Evolutionary conservation across 2,329 filamentous ascomycete species (phyloP), one percentile per base, ranked within the genome.

Genomic region (Paracamarosporium sp.): DNA sequence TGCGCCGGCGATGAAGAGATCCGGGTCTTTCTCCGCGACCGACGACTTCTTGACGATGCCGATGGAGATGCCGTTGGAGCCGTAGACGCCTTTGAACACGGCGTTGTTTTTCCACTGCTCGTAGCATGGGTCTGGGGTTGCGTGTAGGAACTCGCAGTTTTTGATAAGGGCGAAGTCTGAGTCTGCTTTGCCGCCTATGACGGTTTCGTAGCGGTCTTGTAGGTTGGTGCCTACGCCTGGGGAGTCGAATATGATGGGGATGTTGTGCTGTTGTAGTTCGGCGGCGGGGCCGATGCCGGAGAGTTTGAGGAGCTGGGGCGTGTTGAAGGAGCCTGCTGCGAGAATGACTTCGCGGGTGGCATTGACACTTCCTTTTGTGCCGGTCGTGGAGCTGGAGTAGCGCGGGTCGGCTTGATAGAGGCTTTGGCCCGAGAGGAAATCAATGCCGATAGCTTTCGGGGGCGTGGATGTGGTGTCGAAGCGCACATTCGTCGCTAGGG

Each of bases 141-240:
- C 64, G 28, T 65, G 51, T 24, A 69, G 62, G 65, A 79, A 78
- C 4, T 72, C 79, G 74, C 82, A 73, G 68, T 73, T 66, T 66
- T 78, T 76, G 36, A 76, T 60, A 1, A 70, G 50, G 20, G 65
- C 41, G 25, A 72, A 72, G 58, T 79, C 75, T 48, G 64, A 71
- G 33, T 38, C 35, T 13, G 47, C n/a, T 38, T 40, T 38, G n/a
- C 47, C 35, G n/a, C 47, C 47, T 38, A 51, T 51, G 31, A 31
- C 48, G 3, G 48, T 27, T 58, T 83, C 83, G 41, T 84, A 84
- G 44, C 87, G 86, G 67, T 90, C 88, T 48, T 88, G 81, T 4
- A 90, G 79, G 73, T 90, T 88, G 56, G 82, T 83, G 5, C 88
- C 88, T 3, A 91, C 87, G 43, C 88, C 85, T 1, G 84, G 83